Evolutionary conservation across 768 basidiomycete genomes (phyloP).

Genomic region (Mycena galopus): DNA sequence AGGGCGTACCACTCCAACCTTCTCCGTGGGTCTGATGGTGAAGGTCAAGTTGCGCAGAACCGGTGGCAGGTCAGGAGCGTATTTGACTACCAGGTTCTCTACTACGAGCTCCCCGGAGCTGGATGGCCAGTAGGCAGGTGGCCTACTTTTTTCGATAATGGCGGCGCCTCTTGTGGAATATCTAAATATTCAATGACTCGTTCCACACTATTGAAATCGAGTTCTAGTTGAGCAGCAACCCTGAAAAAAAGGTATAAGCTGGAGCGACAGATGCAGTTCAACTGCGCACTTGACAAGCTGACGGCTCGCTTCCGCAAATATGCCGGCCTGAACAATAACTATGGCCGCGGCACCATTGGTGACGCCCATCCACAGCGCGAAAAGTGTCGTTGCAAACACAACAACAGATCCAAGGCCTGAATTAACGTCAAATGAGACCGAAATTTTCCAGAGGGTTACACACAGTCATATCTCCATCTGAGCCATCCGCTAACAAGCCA

Average conservation of each 20-base stretch:
- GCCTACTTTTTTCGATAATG: conserved; percentile 63
- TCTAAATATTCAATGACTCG: conserved; percentile 79
- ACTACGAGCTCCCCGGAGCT: conserved; percentile 68
- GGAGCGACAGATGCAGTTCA: background rate
- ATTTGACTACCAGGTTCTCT: conserved; percentile 70
- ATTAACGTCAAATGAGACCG: background rate
- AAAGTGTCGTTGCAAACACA: conserved; percentile 76
- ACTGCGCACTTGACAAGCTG: conserved; percentile 66
- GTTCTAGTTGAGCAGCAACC: conserved; percentile 77
- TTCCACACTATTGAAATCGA: conserved; percentile 83
- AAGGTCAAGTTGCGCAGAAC: conserved; percentile 73
- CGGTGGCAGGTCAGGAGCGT: conserved; percentile 71
- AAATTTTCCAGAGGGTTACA: conserved; percentile 1
- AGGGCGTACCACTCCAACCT: conserved; percentile 72
- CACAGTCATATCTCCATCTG: conserved; percentile 79
- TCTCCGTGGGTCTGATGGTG: conserved; percentile 70
- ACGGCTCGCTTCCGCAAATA: conserved; percentile 77
- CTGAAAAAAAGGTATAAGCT: conserved; percentile 44
- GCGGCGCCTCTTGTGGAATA: conserved; percentile 79
- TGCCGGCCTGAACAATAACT: conserved; percentile 78
- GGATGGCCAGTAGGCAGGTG: conserved; percentile 83
- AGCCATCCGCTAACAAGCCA: conserved; percentile 81
- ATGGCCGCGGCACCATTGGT: conserved; percentile 75
- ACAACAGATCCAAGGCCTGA: conserved; percentile 78
- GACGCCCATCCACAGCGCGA: conserved; percentile 70